A percentile compares a stretch with the other conserved stretches of the same genome.
phyloP scores from a whole-genome alignment of 1,284 basidiomycete genomes.

The Austroboletus niveus region DNA sequence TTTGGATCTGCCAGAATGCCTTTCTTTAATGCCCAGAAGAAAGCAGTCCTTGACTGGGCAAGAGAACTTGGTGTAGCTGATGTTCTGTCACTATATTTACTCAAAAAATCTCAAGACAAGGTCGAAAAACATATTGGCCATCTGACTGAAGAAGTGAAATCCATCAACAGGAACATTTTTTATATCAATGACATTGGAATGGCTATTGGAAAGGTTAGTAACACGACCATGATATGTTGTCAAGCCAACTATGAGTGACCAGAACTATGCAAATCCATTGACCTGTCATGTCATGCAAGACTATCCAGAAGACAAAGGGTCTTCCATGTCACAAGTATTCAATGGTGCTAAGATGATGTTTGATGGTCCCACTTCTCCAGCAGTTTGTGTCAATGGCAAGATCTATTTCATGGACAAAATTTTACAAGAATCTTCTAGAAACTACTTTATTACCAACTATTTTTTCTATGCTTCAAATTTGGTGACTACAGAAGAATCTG shows the following conservation, averaged over 20 bases:
- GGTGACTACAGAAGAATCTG: too few species aligned
- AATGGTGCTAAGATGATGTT: constrained; percentile 24
- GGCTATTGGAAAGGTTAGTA: too few species aligned
- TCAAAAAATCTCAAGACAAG: constrained; percentile 4
- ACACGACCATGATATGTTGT: too few species aligned
- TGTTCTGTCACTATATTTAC: constrained; percentile 20
- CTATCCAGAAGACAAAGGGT: constrained; percentile 24
- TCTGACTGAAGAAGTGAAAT: background rate
- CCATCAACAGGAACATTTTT: constrained; percentile 24
- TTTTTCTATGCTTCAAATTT: constrained; percentile 14
- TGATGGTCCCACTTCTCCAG: constrained; percentile 20
- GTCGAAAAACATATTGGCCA: background rate
- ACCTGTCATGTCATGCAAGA: constrained; percentile 20
- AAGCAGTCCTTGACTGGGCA: constrained; percentile 30
- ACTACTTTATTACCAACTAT: constrained; percentile 22
- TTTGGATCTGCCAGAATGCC: background rate
- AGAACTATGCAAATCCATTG: constrained; percentile 31
- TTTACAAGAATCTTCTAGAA: constrained; percentile 3
- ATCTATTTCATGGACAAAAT: constrained; percentile 29
- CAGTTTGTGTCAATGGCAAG: constrained; percentile 10
- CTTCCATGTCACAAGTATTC: constrained; percentile 21
- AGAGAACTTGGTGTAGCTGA: constrained; percentile 21
- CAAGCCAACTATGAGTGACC: background rate
- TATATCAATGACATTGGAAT: constrained; percentile 24
- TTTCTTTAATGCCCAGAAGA: constrained; percentile 17